Evolutionary conservation across 805 yeast species (phyloP).

Genomic region (Komagataella populi): DNA sequence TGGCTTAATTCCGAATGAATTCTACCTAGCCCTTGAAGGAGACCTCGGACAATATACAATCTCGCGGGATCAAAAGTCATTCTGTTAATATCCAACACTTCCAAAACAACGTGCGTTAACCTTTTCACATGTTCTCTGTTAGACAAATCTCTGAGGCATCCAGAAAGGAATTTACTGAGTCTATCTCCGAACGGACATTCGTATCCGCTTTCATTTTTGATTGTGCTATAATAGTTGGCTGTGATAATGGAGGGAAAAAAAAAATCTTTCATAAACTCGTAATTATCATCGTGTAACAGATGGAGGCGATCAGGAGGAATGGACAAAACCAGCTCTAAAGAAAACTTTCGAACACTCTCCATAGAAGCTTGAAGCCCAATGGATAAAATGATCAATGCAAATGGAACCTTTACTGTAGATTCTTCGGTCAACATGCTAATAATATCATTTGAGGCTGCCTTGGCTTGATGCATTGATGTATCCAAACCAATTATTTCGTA

Average conservation of each 20-base stretch:
- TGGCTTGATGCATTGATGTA: slow-evolving; percentile 75
- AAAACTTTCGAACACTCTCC: slow-evolving; percentile 62
- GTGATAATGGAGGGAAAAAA: slow-evolving; percentile 49
- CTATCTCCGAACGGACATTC: slow-evolving; percentile 47
- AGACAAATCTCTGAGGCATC: not conserved
- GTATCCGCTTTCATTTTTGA: slow-evolving; percentile 16
- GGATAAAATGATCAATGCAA: slow-evolving; percentile 63
- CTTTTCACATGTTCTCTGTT: not conserved
- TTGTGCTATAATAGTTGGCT: slow-evolving; percentile 42
- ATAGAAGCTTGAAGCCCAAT: slow-evolving; percentile 66
- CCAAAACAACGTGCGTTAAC: slow-evolving; percentile 15
- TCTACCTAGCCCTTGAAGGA: slow-evolving; percentile 29
- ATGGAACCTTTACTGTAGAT: slow-evolving; percentile 45
- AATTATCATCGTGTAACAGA: slow-evolving; percentile 26
- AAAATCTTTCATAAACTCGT: slow-evolving; percentile 23
- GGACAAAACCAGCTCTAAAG: slow-evolving; percentile 40
- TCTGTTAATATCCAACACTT: slow-evolving; percentile 30
- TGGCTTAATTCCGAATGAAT: slow-evolving; percentile 7
- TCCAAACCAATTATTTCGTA: slow-evolving; percentile 76
- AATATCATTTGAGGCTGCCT: slow-evolving; percentile 61
- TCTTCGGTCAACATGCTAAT: slow-evolving; percentile 31
- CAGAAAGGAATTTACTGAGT: slow-evolving; percentile 29
- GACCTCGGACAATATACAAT: slow-evolving; percentile 43
- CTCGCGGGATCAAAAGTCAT: slow-evolving; percentile 60
- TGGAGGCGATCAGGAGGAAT: slow-evolving; percentile 31